Percentiles rank a stretch among this genome's conserved stretches.
Conservation (phyloP, 73 alveolate species). For the Paramecium biaurelia region DNA sequence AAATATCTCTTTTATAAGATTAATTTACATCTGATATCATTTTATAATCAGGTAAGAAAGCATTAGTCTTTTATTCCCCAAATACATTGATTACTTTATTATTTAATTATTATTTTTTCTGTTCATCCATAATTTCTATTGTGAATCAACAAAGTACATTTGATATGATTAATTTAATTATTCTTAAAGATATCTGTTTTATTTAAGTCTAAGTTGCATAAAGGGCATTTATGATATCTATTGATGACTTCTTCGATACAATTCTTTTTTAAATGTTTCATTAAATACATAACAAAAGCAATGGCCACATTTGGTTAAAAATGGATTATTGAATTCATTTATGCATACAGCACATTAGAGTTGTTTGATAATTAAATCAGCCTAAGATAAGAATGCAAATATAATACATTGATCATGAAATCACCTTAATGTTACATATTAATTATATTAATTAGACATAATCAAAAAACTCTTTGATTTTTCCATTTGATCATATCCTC, state of each 20-base stretch:
- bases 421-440: background rate
- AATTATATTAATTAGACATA: background rate
- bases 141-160: background rate
- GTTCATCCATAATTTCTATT: background rate
- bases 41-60: background rate
- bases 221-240: conserved; percentile 40
- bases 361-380: background rate
- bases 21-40: background rate
- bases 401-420: background rate
- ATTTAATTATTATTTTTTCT: background rate
- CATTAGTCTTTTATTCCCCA: background rate
- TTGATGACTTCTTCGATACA: conserved; percentile 41
- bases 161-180: background rate
- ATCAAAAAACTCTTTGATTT: conserved; percentile 10
- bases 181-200: background rate
- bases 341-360: background rate
- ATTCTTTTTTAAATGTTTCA: conserved; percentile 4
- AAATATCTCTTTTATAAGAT: background rate
- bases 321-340: background rate
- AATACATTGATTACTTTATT: background rate
- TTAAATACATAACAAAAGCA: background rate
- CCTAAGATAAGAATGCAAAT: background rate
- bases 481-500: conserved; percentile 6
- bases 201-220: background rate
- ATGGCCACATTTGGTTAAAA: conserved; percentile 46